Evolutionary conservation across 164 flowering plant genomes (phyloP).

Genomic region (Aristolochia fimbriata): DNA sequence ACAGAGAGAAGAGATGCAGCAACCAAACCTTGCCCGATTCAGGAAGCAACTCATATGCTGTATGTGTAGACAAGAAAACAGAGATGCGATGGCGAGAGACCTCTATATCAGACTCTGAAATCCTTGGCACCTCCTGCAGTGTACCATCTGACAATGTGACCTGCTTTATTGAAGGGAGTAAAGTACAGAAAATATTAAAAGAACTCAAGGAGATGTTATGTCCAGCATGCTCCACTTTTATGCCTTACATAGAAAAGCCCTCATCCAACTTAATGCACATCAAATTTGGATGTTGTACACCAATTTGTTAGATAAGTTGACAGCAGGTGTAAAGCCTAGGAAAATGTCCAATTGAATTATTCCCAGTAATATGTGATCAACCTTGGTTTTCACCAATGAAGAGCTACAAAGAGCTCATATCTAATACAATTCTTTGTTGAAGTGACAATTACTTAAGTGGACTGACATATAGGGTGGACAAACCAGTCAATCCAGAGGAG

Average conservation of each 20-base stretch:
- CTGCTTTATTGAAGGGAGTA: constrained; percentile 18
- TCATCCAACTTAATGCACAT: neutral
- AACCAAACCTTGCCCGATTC: constrained; percentile 81
- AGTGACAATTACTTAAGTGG: no score
- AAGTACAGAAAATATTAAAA: constrained; percentile 1
- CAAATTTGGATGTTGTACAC: neutral
- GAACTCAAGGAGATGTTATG: neutral
- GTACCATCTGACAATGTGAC: constrained; percentile 36
- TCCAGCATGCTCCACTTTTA: constrained; percentile 1
- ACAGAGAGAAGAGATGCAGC: constrained; percentile 16
- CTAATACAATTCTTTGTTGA: no score
- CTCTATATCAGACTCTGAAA: constrained; percentile 63
- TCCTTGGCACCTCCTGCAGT: constrained; percentile 38
- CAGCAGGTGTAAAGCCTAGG: neutral
- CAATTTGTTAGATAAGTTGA: neutral
- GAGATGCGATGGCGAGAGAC: constrained; percentile 65
- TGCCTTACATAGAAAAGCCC: neutral
- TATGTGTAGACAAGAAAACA: constrained; percentile 55
- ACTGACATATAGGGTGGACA: no score
- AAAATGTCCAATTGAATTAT: no score
- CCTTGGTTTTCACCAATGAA: no score
- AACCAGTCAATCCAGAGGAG: no score
- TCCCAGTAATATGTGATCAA: no score
- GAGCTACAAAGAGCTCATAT: no score
- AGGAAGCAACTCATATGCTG: constrained; percentile 85